These are phyloP conservation scores for Penicillium frequentans DNA, from an alignment of 2,329 filamentous ascomycete species.

Conservation along the genomic window DNA sequence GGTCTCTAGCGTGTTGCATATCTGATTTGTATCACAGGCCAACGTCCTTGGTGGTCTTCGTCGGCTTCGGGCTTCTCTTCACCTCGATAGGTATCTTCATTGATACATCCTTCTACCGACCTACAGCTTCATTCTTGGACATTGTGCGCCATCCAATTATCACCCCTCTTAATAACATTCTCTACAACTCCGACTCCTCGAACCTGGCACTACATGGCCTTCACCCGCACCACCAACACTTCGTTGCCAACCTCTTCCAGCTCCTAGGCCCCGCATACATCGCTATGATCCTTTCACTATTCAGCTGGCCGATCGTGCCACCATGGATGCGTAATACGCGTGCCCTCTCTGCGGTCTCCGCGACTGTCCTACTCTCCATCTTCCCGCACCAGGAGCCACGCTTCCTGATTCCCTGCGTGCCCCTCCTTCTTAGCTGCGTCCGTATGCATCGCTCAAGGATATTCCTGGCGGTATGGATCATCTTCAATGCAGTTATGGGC, in stretches of 20 bases:
- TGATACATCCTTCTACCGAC: constrained; percentile 80
- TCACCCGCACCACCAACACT: constrained; percentile 76
- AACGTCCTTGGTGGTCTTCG: constrained; percentile 61
- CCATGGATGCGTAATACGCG: constrained; percentile 40
- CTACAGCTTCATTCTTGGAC: constrained; percentile 36
- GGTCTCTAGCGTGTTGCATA: neutral
- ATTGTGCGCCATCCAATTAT: constrained; percentile 62
- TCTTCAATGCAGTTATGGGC: constrained; percentile 51
- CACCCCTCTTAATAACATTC: constrained; percentile 74
- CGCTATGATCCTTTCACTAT: constrained; percentile 51
- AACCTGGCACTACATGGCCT: constrained; percentile 76
- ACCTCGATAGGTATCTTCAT: constrained; percentile 71
- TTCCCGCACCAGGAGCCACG: constrained; percentile 55
- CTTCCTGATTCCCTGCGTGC: constrained; percentile 53
- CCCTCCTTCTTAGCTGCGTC: constrained; percentile 52
- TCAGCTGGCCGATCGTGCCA: constrained; percentile 39
- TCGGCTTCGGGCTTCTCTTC: constrained; percentile 66
- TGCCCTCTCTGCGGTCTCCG: constrained; percentile 45
- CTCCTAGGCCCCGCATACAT: constrained; percentile 69
- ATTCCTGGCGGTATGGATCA: constrained; percentile 47
- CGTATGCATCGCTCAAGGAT: constrained; percentile 40
- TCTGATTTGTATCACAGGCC: constrained; percentile 44
- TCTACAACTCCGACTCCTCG: constrained; percentile 68
- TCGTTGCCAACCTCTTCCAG: constrained; percentile 69
- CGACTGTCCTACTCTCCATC: constrained; percentile 44